Conservation (phyloP, 352 stramenopile genomes). For the Pythium folliculosum region DNA sequence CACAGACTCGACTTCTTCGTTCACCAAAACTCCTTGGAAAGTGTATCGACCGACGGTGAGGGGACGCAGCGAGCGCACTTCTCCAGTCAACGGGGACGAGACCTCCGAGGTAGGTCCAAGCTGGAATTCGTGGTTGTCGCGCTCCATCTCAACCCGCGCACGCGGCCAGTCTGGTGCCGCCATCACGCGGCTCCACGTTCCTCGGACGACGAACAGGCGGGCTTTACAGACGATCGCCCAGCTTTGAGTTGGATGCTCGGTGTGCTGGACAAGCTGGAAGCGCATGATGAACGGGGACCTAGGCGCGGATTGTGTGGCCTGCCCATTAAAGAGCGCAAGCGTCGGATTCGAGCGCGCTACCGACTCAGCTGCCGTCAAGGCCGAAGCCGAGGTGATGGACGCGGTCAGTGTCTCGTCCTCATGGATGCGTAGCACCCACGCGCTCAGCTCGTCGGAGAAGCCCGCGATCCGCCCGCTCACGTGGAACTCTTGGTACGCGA, state of each 20-base stretch:
- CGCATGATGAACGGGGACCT: neutral
- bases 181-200: constrained; percentile 9
- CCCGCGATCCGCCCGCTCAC: constrained; percentile 3
- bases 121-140: neutral
- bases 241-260: neutral
- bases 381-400: neutral
- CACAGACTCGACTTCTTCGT: neutral
- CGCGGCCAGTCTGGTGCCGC: neutral
- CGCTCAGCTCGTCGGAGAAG: neutral
- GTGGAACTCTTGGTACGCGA: neutral
- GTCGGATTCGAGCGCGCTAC: too few relatives aligned
- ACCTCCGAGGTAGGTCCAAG: neutral
- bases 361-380: neutral
- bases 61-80: neutral
- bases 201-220: neutral
- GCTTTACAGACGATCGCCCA: constrained; percentile 12
- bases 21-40: constrained; percentile 3
- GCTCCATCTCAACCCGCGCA: neutral
- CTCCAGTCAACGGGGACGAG: neutral
- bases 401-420: constrained; percentile 14
- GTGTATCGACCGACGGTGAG: neutral
- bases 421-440: constrained; percentile 1
- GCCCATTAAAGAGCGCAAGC: constrained; percentile 10
- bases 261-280: constrained; percentile 6
- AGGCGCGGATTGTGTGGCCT: neutral